Percentiles rank a stretch among this genome's conserved stretches.
Conservation (phyloP, 2,329 filamentous ascomycete genomes). For the Colletotrichum magnum region DNA sequence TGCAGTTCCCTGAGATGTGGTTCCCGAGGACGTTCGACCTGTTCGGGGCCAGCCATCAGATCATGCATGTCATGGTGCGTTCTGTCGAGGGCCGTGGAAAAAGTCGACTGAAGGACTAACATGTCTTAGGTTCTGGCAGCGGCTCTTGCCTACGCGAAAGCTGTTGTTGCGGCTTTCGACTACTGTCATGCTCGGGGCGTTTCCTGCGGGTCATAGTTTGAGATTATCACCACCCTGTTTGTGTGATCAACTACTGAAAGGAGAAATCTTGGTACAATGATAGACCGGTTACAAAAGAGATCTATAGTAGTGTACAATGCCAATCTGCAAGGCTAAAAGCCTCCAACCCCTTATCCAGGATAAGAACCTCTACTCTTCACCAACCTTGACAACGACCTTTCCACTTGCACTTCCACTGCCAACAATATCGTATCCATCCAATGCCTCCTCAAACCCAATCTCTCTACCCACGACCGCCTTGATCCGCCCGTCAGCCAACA, state of each 20-base stretch:
- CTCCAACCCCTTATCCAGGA: not conserved
- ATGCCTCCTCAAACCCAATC: conserved; percentile 53
- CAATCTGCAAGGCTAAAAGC: not conserved
- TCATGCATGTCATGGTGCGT: conserved; percentile 62
- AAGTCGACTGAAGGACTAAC: not conserved
- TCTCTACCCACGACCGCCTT: conserved; percentile 54
- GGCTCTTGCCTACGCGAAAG: conserved; percentile 27
- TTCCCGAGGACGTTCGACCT: conserved; percentile 60
- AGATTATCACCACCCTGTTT: not conserved
- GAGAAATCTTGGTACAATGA: too few relatives aligned
- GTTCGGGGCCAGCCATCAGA: conserved; percentile 62
- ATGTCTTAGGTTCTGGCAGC: conserved; percentile 48
- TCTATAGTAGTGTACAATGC: not conserved
- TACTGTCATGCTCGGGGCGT: conserved; percentile 3
- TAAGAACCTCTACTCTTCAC: conserved; percentile 23
- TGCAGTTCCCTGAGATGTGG: conserved; percentile 59
- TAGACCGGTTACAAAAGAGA: not conserved
- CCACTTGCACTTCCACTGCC: conserved; percentile 52
- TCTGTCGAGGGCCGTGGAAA: accelerated
- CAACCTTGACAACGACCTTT: conserved; percentile 55
- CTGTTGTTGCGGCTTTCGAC: conserved; percentile 27
- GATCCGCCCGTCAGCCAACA: conserved; percentile 52
- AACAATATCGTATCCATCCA: conserved; percentile 53
- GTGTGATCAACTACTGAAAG: not conserved
- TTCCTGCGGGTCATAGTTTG: not conserved